Evolutionary conservation across 208 protist genomes (phyloP), one percentile per base, ranked within the genome.

Genomic region (Acanthamoeba quina): DNA sequence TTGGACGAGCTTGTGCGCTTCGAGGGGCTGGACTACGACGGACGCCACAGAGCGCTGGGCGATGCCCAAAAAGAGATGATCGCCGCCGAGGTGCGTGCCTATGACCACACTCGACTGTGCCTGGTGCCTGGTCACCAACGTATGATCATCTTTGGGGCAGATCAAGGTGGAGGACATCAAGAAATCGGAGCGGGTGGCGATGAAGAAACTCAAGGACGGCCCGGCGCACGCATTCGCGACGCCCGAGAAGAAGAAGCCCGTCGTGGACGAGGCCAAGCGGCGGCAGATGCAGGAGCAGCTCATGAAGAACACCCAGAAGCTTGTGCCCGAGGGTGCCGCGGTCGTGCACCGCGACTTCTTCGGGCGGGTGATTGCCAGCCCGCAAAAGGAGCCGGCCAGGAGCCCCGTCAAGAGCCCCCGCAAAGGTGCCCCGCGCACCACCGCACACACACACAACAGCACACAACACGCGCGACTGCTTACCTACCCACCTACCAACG

Each of bases 31-130:
- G 37, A 91, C 85, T 72, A 54, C 37, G 85, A 74, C 5, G 85
- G 37, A 0, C 29, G 60, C 31, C 85, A 91, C 44, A 24, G 85
- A 26, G 41, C 41, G 47, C 85, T 91, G 24, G 41, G 13, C 41
- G 85, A 91, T 24, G 85, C 60, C 11, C 85, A 91, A 52, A 68
- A 49, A 13, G 85, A 91, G 44, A 68, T 91, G 85, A 68, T 91
- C 9, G 54, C 62, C 24, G 19, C 58, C 31, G 85, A 91, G 58
- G 85, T 91, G 9, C 44, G 44, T 47, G 44, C 44, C 44, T 11
- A 47, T 47, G 44, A 58, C 54, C 54, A 58, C 54, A 58, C 0
- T 58, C 44, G 6, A 0, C 44, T 47, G 41, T 44, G 44, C 44
- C 44, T 47, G 44, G 44, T 47, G 44, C 44, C 11, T 47, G 3